Conservation (phyloP, 2,329 filamentous ascomycete species). For the Ampelomyces quisqualis region DNA sequence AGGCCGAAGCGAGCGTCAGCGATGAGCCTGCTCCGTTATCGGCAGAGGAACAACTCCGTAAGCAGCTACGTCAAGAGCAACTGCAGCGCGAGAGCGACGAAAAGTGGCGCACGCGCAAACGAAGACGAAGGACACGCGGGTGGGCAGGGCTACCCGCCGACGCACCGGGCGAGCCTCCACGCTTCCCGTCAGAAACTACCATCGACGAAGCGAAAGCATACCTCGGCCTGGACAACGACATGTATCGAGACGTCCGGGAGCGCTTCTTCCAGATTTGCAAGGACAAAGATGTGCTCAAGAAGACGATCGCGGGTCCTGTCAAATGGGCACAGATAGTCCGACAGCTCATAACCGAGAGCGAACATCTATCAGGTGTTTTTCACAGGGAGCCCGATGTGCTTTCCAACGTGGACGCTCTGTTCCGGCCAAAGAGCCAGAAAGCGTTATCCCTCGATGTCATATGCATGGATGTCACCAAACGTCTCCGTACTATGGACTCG, state of each 20-base stretch:
- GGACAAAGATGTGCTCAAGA: conserved; percentile 68
- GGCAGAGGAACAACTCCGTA: conserved; percentile 26
- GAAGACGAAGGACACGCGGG: conserved; percentile 66
- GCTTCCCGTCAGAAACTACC: conserved; percentile 80
- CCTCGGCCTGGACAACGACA: conserved; percentile 61
- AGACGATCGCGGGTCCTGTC: conserved; percentile 71
- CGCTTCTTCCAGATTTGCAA: conserved; percentile 71
- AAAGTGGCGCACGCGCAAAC: conserved; percentile 63
- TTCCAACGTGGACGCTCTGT: conserved; percentile 36
- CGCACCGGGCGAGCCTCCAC: conserved; percentile 65
- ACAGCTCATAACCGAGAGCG: conserved; percentile 63
- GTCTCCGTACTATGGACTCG: conserved; percentile 65
- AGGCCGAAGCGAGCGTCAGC: conserved; percentile 6
- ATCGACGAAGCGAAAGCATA: conserved; percentile 75
- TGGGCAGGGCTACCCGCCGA: conserved; percentile 69
- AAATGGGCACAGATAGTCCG: conserved; percentile 72
- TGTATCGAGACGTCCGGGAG: conserved; percentile 65
- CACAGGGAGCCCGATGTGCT: conserved; percentile 58
- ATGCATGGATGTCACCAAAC: conserved; percentile 78
- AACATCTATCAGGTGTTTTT: conserved; percentile 64
- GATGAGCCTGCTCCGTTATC: conserved; percentile 12
- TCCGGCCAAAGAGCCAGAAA: conserved; percentile 55
- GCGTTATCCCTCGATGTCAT: conserved; percentile 74
- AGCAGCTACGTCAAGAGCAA: conserved; percentile 34
- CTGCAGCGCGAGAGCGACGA: conserved; percentile 62